Conservation (phyloP, 257 asterid species). For the Ilex aquifolium region DNA sequence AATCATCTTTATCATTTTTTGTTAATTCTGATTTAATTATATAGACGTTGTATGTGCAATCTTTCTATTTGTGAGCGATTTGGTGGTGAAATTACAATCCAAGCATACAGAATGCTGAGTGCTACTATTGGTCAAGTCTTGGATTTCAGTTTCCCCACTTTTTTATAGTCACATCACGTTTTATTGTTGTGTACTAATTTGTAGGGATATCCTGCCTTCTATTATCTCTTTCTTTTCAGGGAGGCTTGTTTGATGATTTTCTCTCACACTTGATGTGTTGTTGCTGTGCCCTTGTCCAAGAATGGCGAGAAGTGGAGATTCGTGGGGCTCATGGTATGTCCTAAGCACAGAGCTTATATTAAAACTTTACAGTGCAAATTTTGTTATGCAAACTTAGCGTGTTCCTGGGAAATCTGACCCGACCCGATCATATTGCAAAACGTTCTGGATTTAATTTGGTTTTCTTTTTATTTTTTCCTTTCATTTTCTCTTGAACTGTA, state of each 20-base stretch:
- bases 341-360: not conserved
- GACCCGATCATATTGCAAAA: no score
- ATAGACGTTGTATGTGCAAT: no score
- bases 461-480: no score
- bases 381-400: no score
- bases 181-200: not conserved
- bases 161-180: not conserved
- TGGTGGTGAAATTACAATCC: not conserved
- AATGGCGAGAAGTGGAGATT: slow-evolving; percentile 73
- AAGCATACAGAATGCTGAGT: not conserved
- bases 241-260: slow-evolving; percentile 77
- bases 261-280: slow-evolving; percentile 90
- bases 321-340: slow-evolving; percentile 54
- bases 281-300: slow-evolving; percentile 96
- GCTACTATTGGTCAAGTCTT: not conserved
- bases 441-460: no score
- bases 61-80: no score
- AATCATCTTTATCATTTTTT: no score
- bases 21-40: no score
- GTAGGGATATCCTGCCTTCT: not conserved
- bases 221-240: slow-evolving; percentile 33
- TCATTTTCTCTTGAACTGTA: no score
- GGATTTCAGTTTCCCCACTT: not conserved
- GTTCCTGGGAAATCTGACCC: no score
- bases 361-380: no score